Evolutionary conservation across 2,329 filamentous ascomycete species (phyloP).

Genomic region (Exophiala sp.): DNA sequence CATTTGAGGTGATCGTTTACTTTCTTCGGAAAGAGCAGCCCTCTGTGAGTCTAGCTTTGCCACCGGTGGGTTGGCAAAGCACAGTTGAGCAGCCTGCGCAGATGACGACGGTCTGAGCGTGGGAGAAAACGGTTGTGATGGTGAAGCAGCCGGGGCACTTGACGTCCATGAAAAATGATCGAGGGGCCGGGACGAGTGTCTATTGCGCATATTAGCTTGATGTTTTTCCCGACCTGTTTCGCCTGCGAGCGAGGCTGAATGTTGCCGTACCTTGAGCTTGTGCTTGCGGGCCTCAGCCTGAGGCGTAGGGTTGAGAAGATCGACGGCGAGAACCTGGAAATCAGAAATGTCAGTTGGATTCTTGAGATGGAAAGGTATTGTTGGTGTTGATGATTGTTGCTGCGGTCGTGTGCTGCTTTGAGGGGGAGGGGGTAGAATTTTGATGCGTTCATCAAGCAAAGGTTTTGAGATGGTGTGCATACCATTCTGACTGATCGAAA

Average conservation of each 20-base stretch:
- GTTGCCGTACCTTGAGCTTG: slow-evolving; percentile 91
- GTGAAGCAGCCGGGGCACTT: slow-evolving; percentile 99
- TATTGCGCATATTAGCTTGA: slow-evolving; percentile 35
- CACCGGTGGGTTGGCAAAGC: slow-evolving; percentile 98
- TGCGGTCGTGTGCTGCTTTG: slow-evolving; percentile 27
- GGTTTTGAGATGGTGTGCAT: slow-evolving; percentile 37
- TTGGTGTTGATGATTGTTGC: slow-evolving; percentile 21
- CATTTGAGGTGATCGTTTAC: slow-evolving; percentile 57
- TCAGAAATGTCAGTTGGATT: slow-evolving; percentile 25
- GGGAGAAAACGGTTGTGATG: slow-evolving; percentile 99
- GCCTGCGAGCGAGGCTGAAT: background rate
- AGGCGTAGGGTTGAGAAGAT: slow-evolving; percentile 98
- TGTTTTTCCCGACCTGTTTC: background rate
- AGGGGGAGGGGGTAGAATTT: slow-evolving; percentile 19
- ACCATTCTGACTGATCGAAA: slow-evolving; percentile 60
- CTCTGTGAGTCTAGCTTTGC: slow-evolving; percentile 97
- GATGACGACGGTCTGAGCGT: slow-evolving; percentile 99
- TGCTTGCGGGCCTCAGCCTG: slow-evolving; percentile 99
- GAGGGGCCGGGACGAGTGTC: slow-evolving; percentile 90
- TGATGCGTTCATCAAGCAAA: slow-evolving; percentile 16
- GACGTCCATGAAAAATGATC: slow-evolving; percentile 99
- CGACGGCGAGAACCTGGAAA: slow-evolving; percentile 95
- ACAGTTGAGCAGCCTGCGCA: slow-evolving; percentile 99
- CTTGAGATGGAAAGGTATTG: slow-evolving; percentile 11
- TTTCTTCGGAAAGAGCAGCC: slow-evolving; percentile 99